Conservation (phyloP, 352 stramenopile genomes). For the Pythium chondricola region DNA sequence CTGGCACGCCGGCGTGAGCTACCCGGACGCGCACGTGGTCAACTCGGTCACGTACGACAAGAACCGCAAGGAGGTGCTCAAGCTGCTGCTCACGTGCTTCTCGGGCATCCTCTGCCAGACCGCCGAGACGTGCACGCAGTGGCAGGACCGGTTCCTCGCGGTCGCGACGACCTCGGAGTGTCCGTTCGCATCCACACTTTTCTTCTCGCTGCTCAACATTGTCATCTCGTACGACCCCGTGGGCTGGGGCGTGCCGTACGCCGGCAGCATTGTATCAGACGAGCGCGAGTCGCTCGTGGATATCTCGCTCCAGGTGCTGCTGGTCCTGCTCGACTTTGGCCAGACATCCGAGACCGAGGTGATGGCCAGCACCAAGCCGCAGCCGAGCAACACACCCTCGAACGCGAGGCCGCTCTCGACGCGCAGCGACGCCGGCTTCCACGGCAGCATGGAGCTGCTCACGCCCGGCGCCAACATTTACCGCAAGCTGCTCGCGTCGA, state of each 20-base stretch:
- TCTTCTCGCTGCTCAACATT: slow-evolving; percentile 96
- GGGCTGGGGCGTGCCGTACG: slow-evolving; percentile 87
- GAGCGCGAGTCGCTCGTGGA: slow-evolving; percentile 90
- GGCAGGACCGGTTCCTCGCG: slow-evolving; percentile 88
- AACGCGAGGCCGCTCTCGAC: slow-evolving; percentile 26
- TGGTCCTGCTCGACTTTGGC: slow-evolving; percentile 93
- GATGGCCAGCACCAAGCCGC: slow-evolving; percentile 41
- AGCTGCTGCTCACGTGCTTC: slow-evolving; percentile 91
- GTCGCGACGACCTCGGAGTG: slow-evolving; percentile 87
- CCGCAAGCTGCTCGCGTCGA: slow-evolving; percentile 48
- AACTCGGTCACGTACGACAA: slow-evolving; percentile 83
- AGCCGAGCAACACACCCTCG: slow-evolving; percentile 33
- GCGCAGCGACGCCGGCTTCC: slow-evolving; percentile 27
- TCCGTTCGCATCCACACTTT: slow-evolving; percentile 92
- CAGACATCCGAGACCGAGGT: slow-evolving; percentile 48
- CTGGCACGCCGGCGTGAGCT: slow-evolving; percentile 76
- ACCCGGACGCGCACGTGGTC: slow-evolving; percentile 67
- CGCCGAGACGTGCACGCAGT: slow-evolving; percentile 88
- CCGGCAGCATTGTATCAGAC: slow-evolving; percentile 83
- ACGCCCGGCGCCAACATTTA: slow-evolving; percentile 45
- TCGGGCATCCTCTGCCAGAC: slow-evolving; percentile 95
- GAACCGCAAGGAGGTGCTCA: slow-evolving; percentile 95
- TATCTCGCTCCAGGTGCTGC: slow-evolving; percentile 89
- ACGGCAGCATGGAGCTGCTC: slow-evolving; percentile 16
- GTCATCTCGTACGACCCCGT: slow-evolving; percentile 92